Conservation (phyloP, 345 rosid species). For the Populus nigra region DNA sequence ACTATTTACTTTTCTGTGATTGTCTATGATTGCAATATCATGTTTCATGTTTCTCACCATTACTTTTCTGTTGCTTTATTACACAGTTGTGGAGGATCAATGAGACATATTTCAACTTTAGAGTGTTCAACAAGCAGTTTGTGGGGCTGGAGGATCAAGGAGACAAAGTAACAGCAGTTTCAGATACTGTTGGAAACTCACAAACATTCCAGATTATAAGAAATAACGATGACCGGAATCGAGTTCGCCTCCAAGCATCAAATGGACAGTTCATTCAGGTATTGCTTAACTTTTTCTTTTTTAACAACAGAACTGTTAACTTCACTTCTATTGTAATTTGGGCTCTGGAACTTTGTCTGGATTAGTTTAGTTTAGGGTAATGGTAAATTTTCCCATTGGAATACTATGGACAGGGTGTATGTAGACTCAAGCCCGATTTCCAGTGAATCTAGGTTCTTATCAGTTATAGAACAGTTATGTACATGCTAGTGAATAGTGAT, state of each 20-base stretch:
- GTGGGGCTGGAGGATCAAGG: conserved; percentile 19
- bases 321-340: background rate
- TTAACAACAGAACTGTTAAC: background rate
- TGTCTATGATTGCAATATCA: background rate
- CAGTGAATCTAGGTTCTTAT: background rate
- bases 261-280: conserved; percentile 40
- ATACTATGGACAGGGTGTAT: background rate
- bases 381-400: background rate
- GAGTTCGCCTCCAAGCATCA: conserved; percentile 24
- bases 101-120: conserved; percentile 25
- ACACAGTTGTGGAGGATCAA: conserved; percentile 36
- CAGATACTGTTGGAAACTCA: background rate
- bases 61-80: background rate
- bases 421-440: background rate
- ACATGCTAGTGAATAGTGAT: background rate
- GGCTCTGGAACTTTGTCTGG: background rate
- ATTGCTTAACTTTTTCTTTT: background rate
- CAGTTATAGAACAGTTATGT: background rate
- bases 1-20: background rate
- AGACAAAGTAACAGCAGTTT: conserved; percentile 17
- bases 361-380: background rate
- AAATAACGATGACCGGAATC: conserved; percentile 10
- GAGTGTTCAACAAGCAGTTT: conserved; percentile 21
- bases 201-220: conserved; percentile 30
- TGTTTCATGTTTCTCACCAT: background rate